Evolutionary conservation across 225 moss, liverwort and hornwort species (phyloP), one percentile per base, ranked within the genome.

Genomic region (Marchantia polymorpha): DNA sequence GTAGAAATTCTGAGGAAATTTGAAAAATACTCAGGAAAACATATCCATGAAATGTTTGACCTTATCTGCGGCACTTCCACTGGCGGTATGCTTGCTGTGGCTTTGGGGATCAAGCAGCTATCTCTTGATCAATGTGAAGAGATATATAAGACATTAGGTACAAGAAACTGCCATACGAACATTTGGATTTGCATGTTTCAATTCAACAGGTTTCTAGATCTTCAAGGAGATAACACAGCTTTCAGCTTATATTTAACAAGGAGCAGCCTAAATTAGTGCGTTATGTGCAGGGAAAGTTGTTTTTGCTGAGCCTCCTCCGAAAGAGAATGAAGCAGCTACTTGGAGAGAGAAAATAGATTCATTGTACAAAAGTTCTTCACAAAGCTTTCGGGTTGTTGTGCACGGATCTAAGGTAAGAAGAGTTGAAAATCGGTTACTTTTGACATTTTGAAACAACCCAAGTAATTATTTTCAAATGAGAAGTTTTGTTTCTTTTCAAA

Each of bases 311-410:
- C 93, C 92, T 81, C 89, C 87, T 72, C 99, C 95, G 48, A 99
- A 99, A 84, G 95, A 95, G 81, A 91, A 94, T 79, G 95, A 95
- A 87, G 99, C 95, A 83, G 99, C 93, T 79, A 93, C 95, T 10
- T 99, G 99, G 99, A 90, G 99, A 46, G 99, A 99, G 89, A 99
- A 95, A 85, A 85, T 99, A 39, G 99, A 99, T 82, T 95, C 95
- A 87, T 87, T 99, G 20, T 99, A 99, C 83, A 99, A 99, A 85
- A 99, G 99, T 81, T 99, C 99, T 67, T 99, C 99, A 46, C 99
- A 99, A 81, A 95, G 90, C 84, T 99, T 95, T 80, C 99, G 99
- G 51, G 99, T 99, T 76, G 99, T 99, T 69, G 99, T 99, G 73
- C 95, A 99, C 83, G 99, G 99, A 56, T 99, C 99, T 11, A 99